Evolutionary conservation across 2,329 filamentous ascomycete genomes (phyloP), one percentile per base, ranked within the genome.

Genomic region (Epichloe amarillans): DNA sequence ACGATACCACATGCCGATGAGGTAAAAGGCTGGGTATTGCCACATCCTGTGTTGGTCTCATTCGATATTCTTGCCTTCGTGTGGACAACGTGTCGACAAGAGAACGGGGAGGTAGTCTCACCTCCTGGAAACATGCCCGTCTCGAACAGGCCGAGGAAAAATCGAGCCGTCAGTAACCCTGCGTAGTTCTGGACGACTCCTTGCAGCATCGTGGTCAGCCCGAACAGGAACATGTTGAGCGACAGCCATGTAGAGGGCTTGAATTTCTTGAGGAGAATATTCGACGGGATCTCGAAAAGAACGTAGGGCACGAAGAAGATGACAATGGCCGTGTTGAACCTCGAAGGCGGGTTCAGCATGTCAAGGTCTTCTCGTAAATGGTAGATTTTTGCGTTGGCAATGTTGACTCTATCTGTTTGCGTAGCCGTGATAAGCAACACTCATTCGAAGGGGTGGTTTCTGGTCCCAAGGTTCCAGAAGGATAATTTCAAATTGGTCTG

Each of bases 1-100:
- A 53, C 83, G 82, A 60, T 97, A 98, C 89, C 86, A 94, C 83
- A 91, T 91, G 52, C 86, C 82, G 54, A 89, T 82, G 7, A 90
- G 70, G 61, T 89, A 86, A 62, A 85, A 76, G 47, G 69, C 72
- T 53, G 37, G 8, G 17, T 19, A 33, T 33, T 17, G 19, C 7
- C n/a, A 41, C 39, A 5, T n/a, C 17, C 15, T 21, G 14, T 8
- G 10, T 33, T 15, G 46, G 8, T 11, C 4, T 30, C 30, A 30
- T 30, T 30, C 30, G 30, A 30, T 30, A 30, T 10, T 30, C 30
- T 30, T 30, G 26, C 30, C 30, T 30, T 11, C 2, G 26, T 4
- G 26, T 10, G 26, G 26, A 30, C 26, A 4, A 30, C 26, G 11
- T 30, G 26, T 11, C 10, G 30, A 30, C 30, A 1, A 0, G 30